Evolutionary conservation across 768 basidiomycete genomes (phyloP).

Genomic region (Rhodotorula kratochvilovae): DNA sequence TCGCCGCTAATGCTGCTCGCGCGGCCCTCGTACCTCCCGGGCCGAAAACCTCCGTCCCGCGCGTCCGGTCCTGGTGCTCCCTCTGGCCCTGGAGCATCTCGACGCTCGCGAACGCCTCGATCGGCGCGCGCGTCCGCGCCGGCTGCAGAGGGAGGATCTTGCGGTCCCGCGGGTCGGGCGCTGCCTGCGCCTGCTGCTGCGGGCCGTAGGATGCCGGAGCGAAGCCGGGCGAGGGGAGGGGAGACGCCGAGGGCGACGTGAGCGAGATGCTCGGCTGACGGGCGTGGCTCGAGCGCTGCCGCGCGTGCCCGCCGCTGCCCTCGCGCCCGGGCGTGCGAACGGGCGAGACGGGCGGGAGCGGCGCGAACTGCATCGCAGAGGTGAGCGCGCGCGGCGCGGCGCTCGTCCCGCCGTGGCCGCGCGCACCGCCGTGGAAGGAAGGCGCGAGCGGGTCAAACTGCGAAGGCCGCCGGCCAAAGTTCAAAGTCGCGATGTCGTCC

Average conservation of each 20-base stretch:
- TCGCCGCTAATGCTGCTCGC: conserved; percentile 14
- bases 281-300: conserved; percentile 19
- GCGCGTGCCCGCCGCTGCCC: conserved; percentile 3
- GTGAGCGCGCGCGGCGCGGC: not conserved
- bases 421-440: conserved; percentile 9
- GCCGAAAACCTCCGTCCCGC: conserved; percentile 30
- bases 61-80: conserved; percentile 10
- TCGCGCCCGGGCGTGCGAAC: not conserved
- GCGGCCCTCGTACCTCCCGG: conserved; percentile 33
- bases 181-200: not conserved
- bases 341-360: not conserved
- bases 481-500: conserved; percentile 33
- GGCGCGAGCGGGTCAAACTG: conserved; percentile 32
- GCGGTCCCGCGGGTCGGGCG: not conserved
- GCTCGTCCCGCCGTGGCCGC: not conserved
- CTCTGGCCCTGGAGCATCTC: conserved; percentile 36
- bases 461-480: conserved; percentile 33
- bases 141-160: conserved; percentile 26
- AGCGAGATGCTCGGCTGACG: conserved; percentile 25
- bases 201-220: not conserved
- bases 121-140: conserved; percentile 26
- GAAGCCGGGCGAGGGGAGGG: conserved; percentile 12
- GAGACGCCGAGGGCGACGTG: not conserved
- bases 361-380: conserved; percentile 1
- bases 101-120: conserved; percentile 35